Base-by-base conservation (phyloP, 495 filamentous ascomycete genomes). In the Aspergillus bertholletiae region DNA sequence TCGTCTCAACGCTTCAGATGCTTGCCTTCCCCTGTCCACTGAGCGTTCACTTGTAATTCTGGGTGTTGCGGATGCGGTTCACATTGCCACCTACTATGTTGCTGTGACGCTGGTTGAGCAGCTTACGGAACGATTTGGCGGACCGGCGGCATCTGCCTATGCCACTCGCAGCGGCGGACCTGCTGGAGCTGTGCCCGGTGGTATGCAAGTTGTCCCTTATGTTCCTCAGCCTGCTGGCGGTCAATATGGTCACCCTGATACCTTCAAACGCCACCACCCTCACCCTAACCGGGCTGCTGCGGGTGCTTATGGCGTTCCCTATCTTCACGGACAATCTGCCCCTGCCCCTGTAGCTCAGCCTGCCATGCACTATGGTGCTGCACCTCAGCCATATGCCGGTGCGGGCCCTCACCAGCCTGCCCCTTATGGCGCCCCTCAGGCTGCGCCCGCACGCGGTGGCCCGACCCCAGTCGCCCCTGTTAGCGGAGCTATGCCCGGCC, bases 21-120 rank as follows among this genome's bases (percentile, higher is more conserved):
- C 90, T 2, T 96, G 92, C 66, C 83, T 97, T 37, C 94, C 94
- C 20, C 75, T 96, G 37, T 97, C 94, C 9, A 94, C 89, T 39
- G 94, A 98, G 74, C 88, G 94, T 43, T 97, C 95, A 15, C 84
- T 98, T n/a, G 92, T 97, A 49, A 89, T 94, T 44, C 86, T 92
- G 66, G 89, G 89, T 63, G 89, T 94, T 40, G 89, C 89, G 48
- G 89, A 94, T 75, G 92, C 94, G 35, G 94, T 98, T 45, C 94
- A 98, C 71, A 98, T 98, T 67, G 94, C 94, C 23, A 95, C 92
- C 23, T 98, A 97, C 76, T 98, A 98, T 61, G 92, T 97, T 52
- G 93, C 90, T 13, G 94, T 90, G 69, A 97, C 94, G 7, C 82
- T 98, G 27, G 88, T 93, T 40, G 93, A 98, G 74, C 94, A 97